phyloP scores from a whole-genome alignment of 1,284 basidiomycete species.

The Hortiboletus rubellus region DNA sequence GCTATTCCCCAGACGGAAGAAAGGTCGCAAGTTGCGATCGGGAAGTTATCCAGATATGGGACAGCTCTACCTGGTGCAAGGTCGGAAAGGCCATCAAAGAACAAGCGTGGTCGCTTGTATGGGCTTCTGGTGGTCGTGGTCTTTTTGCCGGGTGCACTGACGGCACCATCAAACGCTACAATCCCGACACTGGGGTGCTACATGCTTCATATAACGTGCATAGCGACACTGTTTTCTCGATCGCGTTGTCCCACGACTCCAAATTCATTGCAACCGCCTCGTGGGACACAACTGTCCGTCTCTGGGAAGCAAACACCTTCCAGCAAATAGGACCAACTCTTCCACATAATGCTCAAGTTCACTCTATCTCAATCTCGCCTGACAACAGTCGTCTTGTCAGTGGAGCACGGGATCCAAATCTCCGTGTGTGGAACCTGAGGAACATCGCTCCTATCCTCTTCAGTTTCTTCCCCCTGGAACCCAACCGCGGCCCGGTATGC shows the following conservation, averaged over 20 bases:
- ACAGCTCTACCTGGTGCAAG: conserved; percentile 9
- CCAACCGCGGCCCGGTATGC: conserved; percentile 16
- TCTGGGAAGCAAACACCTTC: conserved; percentile 23
- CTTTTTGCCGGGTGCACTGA: conserved; percentile 20
- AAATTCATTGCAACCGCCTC: conserved; percentile 28
- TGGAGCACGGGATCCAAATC: conserved; percentile 12
- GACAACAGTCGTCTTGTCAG: conserved; percentile 17
- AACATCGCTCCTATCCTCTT: conserved; percentile 19
- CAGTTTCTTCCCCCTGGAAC: conserved; percentile 10
- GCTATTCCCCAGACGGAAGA: conserved; percentile 21
- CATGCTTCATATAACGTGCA: conserved; percentile 8
- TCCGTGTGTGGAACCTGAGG: conserved; percentile 22
- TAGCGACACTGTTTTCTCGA: conserved; percentile 17
- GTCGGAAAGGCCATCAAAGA: conserved; percentile 2
- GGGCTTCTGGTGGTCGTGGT: conserved; percentile 14
- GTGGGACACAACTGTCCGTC: conserved; percentile 24
- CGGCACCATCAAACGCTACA: conserved; percentile 19
- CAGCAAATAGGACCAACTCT: conserved; percentile 22
- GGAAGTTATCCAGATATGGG: conserved; percentile 20
- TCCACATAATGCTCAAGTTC: conserved; percentile 12
- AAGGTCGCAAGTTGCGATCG: conserved; percentile 26
- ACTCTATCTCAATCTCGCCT: conserved; percentile 22
- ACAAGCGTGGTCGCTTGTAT: conserved; percentile 26
- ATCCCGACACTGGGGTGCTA: conserved; percentile 7
- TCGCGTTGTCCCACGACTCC: conserved; percentile 9